Evolutionary conservation across 1,284 basidiomycete species (phyloP), one percentile per base, ranked within the genome.

Genomic region (Wallemia ichthyophaga): DNA sequence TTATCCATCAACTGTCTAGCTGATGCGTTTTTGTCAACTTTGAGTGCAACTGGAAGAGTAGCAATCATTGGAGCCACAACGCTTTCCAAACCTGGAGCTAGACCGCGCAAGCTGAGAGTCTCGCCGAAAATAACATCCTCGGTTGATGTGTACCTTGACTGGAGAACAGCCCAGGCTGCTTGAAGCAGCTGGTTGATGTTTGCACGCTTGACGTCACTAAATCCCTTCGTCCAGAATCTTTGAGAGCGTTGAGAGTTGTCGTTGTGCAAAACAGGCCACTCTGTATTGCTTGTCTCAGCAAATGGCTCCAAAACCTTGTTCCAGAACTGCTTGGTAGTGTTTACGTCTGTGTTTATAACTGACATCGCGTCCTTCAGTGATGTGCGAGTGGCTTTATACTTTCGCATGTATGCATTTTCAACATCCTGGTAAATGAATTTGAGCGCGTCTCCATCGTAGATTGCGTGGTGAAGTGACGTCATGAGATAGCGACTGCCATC

Each of bases 161-260:
- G 63, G 11, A 70, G 62, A 24, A 63, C 26, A 1, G 65, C 67
- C 68, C 69, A 69, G 1, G 67, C 69, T 1, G 64, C 62, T 60
- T 69, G 69, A 0, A 66, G 60, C 11, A 69, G n/a, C 13, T 68
- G 65, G n/a, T 68, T 64, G 3, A 24, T 56, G 13, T 25, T 7
- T 25, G 27, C 24, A 24, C 55, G 55, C 55, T 56, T 56, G n/a
- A 48, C 37, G 37, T 48, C 37, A 56, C 25, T 26, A 24, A 56
- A 56, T 11, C 37, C 37, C 37, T 48, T 48, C n/a, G 37, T 48
- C 37, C 37, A 48, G n/a, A 48, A 48, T 11, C n/a, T 48, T 5
- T 11, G 37, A 11, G 37, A 21, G 13, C n/a, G 9, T 11, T 48
- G 37, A 48, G 37, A 13, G 3, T 48, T 48, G 37, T 48, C 37